These are phyloP conservation scores for Rhytidiadelphus loreus DNA, from an alignment of 225 moss, liverwort and hornwort species.

Conservation along the genomic window DNA sequence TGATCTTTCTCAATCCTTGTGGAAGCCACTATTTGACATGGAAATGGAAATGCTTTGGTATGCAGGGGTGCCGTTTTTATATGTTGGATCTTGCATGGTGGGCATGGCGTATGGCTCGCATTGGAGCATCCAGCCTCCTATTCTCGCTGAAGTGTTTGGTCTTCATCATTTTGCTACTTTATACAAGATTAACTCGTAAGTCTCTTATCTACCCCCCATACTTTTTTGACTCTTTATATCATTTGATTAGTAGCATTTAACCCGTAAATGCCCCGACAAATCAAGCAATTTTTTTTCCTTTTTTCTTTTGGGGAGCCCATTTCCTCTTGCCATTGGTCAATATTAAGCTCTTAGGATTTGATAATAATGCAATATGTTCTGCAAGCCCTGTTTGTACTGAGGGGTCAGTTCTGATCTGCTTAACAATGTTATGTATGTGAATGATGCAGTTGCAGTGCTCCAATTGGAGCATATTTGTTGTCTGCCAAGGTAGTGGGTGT, in stretches of 20 bases:
- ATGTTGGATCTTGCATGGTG: constrained; percentile 47
- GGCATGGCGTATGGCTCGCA: constrained; percentile 53
- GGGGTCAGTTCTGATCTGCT: neutral
- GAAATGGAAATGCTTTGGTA: neutral
- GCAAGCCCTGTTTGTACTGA: neutral
- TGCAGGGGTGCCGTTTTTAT: constrained; percentile 41
- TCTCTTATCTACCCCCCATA: neutral
- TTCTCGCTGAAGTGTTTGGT: constrained; percentile 52
- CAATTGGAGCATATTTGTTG: constrained; percentile 28
- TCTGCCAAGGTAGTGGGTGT: constrained; percentile 35
- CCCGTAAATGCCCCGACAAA: neutral
- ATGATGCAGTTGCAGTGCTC: constrained; percentile 17
- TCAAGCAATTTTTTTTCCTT: neutral
- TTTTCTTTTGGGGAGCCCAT: neutral
- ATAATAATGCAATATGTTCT: neutral
- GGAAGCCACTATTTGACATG: neutral
- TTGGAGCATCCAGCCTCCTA: constrained; percentile 53
- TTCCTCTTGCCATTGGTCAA: neutral
- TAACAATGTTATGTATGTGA: neutral
- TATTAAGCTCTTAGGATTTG: neutral
- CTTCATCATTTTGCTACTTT: constrained; percentile 38
- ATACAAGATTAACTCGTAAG: constrained; percentile 48
- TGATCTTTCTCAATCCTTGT: neutral
- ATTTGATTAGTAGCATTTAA: neutral
- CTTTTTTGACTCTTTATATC: neutral